phyloP scores from a whole-genome alignment of 2,329 filamentous ascomycete genomes.

The Beauveria australis region DNA sequence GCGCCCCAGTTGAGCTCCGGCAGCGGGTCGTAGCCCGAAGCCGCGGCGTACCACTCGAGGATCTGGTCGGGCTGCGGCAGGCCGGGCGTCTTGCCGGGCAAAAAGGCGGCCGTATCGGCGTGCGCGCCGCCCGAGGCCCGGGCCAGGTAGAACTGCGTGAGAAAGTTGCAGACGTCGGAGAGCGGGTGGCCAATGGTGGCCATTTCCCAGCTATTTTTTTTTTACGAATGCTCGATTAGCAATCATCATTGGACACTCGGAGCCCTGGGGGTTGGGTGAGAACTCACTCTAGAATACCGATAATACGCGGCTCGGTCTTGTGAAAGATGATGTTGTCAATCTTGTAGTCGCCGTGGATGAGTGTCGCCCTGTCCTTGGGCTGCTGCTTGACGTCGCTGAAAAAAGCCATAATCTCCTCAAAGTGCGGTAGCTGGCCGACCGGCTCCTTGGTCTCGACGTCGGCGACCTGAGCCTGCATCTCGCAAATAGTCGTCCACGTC shows the following conservation, averaged over 20 bases:
- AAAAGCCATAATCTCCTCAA: conserved; percentile 70
- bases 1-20: conserved; percentile 52
- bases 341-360: conserved; percentile 96
- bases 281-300: conserved; percentile 77
- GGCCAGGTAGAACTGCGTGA: conserved; percentile 31
- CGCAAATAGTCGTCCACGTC: conserved; percentile 73
- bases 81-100: conserved; percentile 55
- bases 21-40: conserved; percentile 62
- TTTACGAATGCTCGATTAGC: not conserved
- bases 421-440: conserved; percentile 78
- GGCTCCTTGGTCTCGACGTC: conserved; percentile 70
- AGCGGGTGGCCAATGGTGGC: conserved; percentile 94
- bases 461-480: conserved; percentile 63
- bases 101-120: conserved; percentile 42
- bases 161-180: conserved; percentile 78
- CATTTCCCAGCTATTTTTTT: conserved; percentile 74
- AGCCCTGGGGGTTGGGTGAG: conserved; percentile 15
- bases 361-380: conserved; percentile 66
- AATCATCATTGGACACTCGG: not conserved
- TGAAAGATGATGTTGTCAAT: conserved; percentile 89
- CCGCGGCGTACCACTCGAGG: conserved; percentile 31
- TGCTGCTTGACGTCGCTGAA: conserved; percentile 63
- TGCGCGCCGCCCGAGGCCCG: conserved; percentile 9
- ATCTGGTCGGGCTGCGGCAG: conserved; percentile 39
- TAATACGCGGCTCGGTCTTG: conserved; percentile 76